A percentile compares a stretch with the other conserved stretches of the same genome.
Evolutionary conservation across 805 yeast species (phyloP).

Genomic region (Yamadazyma takamatsuzukensis): DNA sequence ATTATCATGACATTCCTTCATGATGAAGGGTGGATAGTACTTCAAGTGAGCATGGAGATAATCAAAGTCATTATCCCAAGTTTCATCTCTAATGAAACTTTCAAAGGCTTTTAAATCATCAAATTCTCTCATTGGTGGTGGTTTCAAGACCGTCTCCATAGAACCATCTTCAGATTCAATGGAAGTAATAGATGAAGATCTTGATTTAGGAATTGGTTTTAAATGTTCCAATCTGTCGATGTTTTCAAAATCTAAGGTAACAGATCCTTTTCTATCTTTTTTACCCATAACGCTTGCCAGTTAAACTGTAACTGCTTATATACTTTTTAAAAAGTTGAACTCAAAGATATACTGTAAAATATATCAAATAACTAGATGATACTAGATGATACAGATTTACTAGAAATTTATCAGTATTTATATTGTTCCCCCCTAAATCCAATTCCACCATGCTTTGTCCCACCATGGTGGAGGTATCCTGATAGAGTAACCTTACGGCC

Average conservation of each 20-base stretch:
- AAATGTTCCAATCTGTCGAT: conserved; percentile 37
- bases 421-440: no score
- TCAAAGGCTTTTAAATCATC: conserved; percentile 64
- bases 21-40: conserved; percentile 71
- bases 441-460: no score
- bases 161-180: conserved; percentile 35
- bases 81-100: conserved; percentile 62
- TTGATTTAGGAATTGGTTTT: conserved; percentile 34
- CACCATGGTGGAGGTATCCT: no score
- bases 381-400: no score
- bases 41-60: conserved; percentile 62
- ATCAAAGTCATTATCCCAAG: conserved; percentile 73
- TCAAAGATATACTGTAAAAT: not conserved
- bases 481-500: no score
- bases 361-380: no score
- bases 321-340: not conserved
- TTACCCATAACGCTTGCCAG: conserved; percentile 27
- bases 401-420: no score
- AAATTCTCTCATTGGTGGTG: conserved; percentile 48
- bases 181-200: conserved; percentile 38
- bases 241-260: conserved; percentile 33
- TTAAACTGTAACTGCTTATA: not conserved
- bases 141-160: conserved; percentile 24
- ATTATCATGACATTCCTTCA: conserved; percentile 63
- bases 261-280: conserved; percentile 23